A percentile compares a stretch with the other conserved stretches of the same genome.
These are phyloP conservation scores for Malassezia equina DNA, from an alignment of 1,284 basidiomycete genomes.

Conservation along the genomic window DNA sequence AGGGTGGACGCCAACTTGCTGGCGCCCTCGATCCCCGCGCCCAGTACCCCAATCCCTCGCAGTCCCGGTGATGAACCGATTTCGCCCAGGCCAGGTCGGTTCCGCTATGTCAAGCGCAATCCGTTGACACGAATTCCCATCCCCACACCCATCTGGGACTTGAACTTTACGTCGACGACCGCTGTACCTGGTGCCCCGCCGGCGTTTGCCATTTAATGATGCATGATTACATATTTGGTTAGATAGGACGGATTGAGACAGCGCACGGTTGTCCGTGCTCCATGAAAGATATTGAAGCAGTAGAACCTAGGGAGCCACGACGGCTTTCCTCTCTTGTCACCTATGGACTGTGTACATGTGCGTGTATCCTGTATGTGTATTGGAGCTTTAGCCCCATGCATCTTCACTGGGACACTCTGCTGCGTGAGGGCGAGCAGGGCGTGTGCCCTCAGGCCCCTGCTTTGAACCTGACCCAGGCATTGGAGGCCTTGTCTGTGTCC, in stretches of 20 bases:
- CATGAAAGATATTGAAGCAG: background rate
- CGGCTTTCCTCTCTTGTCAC: background rate
- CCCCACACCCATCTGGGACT: slow-evolving; percentile 11
- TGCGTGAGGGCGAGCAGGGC: background rate
- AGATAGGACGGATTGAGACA: background rate
- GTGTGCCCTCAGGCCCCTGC: slow-evolving; percentile 9
- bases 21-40: slow-evolving; percentile 14
- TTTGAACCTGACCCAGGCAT: background rate
- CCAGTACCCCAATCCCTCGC: slow-evolving; percentile 12
- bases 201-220: slow-evolving; percentile 13
- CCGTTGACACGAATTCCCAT: slow-evolving; percentile 13
- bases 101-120: slow-evolving; percentile 7
- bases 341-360: background rate
- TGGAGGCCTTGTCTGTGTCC: background rate
- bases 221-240: slow-evolving; percentile 1
- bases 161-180: slow-evolving; percentile 11
- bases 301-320: background rate
- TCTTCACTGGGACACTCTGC: background rate
- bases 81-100: slow-evolving; percentile 1
- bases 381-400: background rate
- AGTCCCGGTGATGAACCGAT: slow-evolving; percentile 7
- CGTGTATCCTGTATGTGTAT: background rate
- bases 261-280: background rate
- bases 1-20: background rate
- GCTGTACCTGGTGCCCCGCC: background rate